phyloP scores from a whole-genome alignment of 768 basidiomycete species.

The Phallus indusiatus region DNA sequence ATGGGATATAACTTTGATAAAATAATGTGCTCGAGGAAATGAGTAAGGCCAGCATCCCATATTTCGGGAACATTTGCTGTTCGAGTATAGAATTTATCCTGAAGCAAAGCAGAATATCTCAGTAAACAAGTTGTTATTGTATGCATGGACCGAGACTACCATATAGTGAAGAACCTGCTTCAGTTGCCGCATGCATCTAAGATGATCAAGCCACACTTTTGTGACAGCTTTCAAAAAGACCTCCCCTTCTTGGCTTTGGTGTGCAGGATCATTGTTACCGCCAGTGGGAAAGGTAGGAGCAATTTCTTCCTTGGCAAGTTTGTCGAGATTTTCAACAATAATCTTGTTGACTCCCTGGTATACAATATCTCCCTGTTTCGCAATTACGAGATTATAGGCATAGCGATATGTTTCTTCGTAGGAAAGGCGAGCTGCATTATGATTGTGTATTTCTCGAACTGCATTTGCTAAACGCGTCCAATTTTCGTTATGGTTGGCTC shows the following conservation, averaged over 20 bases:
- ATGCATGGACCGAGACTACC: slow-evolving; percentile 42
- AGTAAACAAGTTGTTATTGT: not conserved
- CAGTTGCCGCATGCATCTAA: slow-evolving; percentile 76
- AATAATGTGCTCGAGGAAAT: slow-evolving; percentile 80
- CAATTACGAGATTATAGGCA: slow-evolving; percentile 89
- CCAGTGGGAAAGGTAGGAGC: slow-evolving; percentile 75
- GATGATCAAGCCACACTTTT: slow-evolving; percentile 91
- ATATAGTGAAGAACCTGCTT: slow-evolving; percentile 92
- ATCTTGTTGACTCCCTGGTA: slow-evolving; percentile 79
- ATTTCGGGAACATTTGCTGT: slow-evolving; percentile 68
- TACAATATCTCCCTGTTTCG: slow-evolving; percentile 73
- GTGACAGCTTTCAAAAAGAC: slow-evolving; percentile 72
- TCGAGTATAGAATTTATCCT: slow-evolving; percentile 89
- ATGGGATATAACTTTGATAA: slow-evolving; percentile 50
- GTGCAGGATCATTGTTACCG: slow-evolving; percentile 54
- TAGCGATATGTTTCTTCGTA: slow-evolving; percentile 93
- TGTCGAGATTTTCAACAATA: slow-evolving; percentile 73
- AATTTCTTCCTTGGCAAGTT: slow-evolving; percentile 65
- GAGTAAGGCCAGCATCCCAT: slow-evolving; percentile 68
- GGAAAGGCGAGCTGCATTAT: slow-evolving; percentile 81
- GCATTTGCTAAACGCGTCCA: slow-evolving; percentile 77
- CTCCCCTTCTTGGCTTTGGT: slow-evolving; percentile 78
- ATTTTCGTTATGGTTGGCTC: slow-evolving; percentile 70
- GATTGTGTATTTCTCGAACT: slow-evolving; percentile 90
- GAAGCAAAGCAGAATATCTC: not conserved